These are phyloP conservation scores for Gleditsia sinensis DNA, from an alignment of 306 rosid species.

Conservation along the genomic window DNA sequence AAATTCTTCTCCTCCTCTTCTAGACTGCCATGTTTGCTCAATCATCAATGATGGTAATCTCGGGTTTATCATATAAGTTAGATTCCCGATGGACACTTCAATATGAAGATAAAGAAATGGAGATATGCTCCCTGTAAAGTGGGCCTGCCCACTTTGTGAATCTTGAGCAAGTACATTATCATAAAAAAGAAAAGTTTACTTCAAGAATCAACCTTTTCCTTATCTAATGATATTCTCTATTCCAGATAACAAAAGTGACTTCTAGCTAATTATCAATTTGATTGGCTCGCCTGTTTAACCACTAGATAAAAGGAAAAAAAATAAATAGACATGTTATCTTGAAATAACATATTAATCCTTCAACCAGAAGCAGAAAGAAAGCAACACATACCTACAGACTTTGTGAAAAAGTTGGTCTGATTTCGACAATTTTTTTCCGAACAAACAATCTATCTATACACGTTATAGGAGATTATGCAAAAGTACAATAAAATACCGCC, in stretches of 20 bases:
- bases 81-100: slow-evolving; percentile 18
- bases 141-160: slow-evolving; percentile 31
- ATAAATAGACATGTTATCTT: too few relatives aligned
- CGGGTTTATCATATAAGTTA: not conserved
- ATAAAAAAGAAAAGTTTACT: not conserved
- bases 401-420: not conserved
- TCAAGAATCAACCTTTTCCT: not conserved
- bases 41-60: slow-evolving; percentile 24
- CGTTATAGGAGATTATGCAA: slow-evolving; percentile 27
- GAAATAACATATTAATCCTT: not conserved
- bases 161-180: not conserved
- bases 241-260: not conserved
- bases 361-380: not conserved
- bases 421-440: slow-evolving; percentile 26
- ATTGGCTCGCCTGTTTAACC: not conserved
- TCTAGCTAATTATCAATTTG: not conserved
- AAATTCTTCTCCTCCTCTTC: not conserved
- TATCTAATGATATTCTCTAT: not conserved
- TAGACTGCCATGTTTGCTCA: not conserved
- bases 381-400: not conserved
- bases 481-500: slow-evolving; percentile 29
- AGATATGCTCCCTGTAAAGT: slow-evolving; percentile 1
- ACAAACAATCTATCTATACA: slow-evolving; percentile 49
- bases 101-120: not conserved
- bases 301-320: too few relatives aligned